A percentile compares a stretch with the other conserved stretches of the same genome.
phyloP scores from a whole-genome alignment of 495 filamentous ascomycete genomes.

The Penicillium daleae region DNA sequence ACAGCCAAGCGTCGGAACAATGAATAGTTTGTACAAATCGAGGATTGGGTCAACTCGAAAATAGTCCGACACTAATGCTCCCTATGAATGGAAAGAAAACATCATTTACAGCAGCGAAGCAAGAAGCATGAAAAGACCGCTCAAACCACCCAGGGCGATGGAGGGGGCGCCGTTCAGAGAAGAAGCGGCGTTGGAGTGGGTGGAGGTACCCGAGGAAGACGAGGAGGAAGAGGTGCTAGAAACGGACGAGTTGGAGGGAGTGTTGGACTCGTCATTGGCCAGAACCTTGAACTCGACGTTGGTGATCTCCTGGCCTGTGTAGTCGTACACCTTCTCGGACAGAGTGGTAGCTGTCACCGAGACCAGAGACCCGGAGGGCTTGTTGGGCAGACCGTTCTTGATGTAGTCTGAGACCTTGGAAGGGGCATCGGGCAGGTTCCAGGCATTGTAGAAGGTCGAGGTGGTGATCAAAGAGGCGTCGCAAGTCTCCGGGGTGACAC shows the following conservation, averaged over 20 bases:
- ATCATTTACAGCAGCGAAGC: constrained; percentile 28
- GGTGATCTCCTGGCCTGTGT: constrained; percentile 55
- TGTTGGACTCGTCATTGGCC: constrained; percentile 55
- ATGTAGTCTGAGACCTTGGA: constrained; percentile 56
- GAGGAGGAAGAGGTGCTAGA: constrained; percentile 41
- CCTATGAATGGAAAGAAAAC: neutral
- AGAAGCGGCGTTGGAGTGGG: constrained; percentile 29
- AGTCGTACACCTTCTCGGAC: constrained; percentile 56
- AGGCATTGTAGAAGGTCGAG: constrained; percentile 69
- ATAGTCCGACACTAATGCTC: neutral
- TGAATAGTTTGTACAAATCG: neutral
- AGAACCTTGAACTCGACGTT: constrained; percentile 58
- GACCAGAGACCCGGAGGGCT: constrained; percentile 61
- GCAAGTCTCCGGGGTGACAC: constrained; percentile 61
- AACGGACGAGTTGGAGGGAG: constrained; percentile 48
- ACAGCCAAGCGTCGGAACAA: constrained; percentile 2
- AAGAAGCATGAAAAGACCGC: constrained; percentile 35
- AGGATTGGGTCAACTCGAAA: neutral
- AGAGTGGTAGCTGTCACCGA: constrained; percentile 57
- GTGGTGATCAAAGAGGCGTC: constrained; percentile 60
- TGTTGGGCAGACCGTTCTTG: constrained; percentile 54
- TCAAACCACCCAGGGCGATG: constrained; percentile 25
- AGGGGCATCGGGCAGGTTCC: constrained; percentile 67
- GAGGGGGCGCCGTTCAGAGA: constrained; percentile 24
- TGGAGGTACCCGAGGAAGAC: constrained; percentile 38